A percentile compares a stretch with the other conserved stretches of the same genome.
These are phyloP conservation scores for Alloteropsis semialata DNA, from an alignment of 176 grass and related monocot species.

Conservation along the genomic window DNA sequence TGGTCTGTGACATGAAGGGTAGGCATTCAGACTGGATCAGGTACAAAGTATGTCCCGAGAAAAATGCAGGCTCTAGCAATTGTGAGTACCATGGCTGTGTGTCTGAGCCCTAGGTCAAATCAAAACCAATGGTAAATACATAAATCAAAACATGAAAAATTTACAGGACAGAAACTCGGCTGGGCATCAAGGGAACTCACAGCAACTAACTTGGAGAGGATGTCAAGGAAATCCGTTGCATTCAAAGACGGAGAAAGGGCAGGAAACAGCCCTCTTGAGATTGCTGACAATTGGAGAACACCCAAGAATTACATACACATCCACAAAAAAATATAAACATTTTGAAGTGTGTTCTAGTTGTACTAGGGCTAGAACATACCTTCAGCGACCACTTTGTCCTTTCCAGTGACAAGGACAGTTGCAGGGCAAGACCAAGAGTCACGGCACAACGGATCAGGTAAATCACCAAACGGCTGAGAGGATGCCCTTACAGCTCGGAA, in stretches of 20 bases:
- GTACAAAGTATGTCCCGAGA: constrained; percentile 54
- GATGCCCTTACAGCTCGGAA: constrained; percentile 37
- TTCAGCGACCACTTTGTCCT: constrained; percentile 43
- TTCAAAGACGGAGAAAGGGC: constrained; percentile 46
- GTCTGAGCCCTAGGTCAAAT: constrained; percentile 65
- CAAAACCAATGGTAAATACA: neutral
- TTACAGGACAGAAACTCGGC: neutral
- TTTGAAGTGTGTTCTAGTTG: neutral
- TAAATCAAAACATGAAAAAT: constrained; percentile 24
- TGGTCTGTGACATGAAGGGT: constrained; percentile 36
- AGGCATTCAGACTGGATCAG: constrained; percentile 60
- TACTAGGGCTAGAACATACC: constrained; percentile 32
- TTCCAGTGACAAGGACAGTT: constrained; percentile 64
- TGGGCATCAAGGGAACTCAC: constrained; percentile 49
- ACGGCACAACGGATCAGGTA: constrained; percentile 60
- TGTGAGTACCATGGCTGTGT: constrained; percentile 43
- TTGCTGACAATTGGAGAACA: constrained; percentile 37
- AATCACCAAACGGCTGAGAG: constrained; percentile 25
- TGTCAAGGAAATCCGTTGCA: constrained; percentile 60
- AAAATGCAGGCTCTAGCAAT: constrained; percentile 75
- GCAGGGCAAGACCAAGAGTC: constrained; percentile 57
- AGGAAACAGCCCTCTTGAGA: constrained; percentile 56
- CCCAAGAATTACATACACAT: constrained; percentile 17
- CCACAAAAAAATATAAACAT: constrained; percentile 8
- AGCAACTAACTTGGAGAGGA: constrained; percentile 45